Percentiles rank a stretch among this genome's conserved stretches.
phyloP scores from a whole-genome alignment of 2,329 filamentous ascomycete genomes.

The Lanzia echinophila region DNA sequence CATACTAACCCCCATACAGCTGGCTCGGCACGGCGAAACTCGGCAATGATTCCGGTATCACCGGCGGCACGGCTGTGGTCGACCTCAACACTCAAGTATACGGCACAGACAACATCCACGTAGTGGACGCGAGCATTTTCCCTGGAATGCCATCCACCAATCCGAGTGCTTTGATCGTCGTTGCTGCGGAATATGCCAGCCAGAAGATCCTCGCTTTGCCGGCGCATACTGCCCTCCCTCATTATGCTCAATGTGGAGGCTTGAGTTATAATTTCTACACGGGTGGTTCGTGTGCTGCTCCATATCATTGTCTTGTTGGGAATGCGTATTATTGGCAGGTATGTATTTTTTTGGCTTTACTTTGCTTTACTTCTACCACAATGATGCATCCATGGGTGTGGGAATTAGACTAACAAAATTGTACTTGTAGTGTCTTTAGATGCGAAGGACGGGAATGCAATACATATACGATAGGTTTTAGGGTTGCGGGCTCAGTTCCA shows the following conservation, averaged over 20 bases:
- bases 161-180: slow-evolving; percentile 58
- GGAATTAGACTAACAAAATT: not conserved
- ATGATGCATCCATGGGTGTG: not conserved
- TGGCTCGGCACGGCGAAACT: slow-evolving; percentile 54
- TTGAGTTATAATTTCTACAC: slow-evolving; percentile 11
- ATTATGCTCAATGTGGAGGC: slow-evolving; percentile 24
- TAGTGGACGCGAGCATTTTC: slow-evolving; percentile 48
- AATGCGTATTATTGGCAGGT: slow-evolving; percentile 22
- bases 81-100: slow-evolving; percentile 58
- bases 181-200: slow-evolving; percentile 47
- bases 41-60: slow-evolving; percentile 40
- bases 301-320: slow-evolving; percentile 14
- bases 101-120: slow-evolving; percentile 61
- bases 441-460: too few species aligned
- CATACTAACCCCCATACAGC: not conserved
- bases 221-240: not conserved
- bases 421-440: not conserved
- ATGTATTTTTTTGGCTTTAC: not conserved
- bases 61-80: slow-evolving; percentile 52
- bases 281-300: slow-evolving; percentile 10
- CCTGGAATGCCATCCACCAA: slow-evolving; percentile 64
- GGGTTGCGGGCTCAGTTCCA: not conserved
- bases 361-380: too few species aligned
- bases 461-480: not conserved
- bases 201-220: slow-evolving; percentile 27